A percentile compares a stretch with the other conserved stretches of the same genome.
These are phyloP conservation scores for Tricholoma sp. DNA, from an alignment of 768 basidiomycete species.

Conservation along the genomic window DNA sequence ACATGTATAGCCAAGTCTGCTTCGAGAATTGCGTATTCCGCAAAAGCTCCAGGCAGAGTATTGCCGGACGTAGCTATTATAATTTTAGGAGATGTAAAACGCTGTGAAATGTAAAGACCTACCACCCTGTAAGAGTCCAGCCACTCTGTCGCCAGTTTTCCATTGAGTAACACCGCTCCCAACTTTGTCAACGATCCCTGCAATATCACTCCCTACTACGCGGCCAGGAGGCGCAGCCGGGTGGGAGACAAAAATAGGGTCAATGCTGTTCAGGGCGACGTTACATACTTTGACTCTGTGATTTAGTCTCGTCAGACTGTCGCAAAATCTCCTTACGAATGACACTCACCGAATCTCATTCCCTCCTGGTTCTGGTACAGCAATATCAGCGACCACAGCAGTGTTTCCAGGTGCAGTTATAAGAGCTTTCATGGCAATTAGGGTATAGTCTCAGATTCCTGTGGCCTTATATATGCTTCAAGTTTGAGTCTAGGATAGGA, in stretches of 20 bases:
- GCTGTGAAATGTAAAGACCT: slow-evolving; percentile 8
- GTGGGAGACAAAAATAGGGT: slow-evolving; percentile 23
- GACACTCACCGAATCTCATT: slow-evolving; percentile 25
- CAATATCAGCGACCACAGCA: slow-evolving; percentile 20
- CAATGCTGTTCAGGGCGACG: slow-evolving; percentile 30
- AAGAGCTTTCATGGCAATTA: slow-evolving; percentile 22
- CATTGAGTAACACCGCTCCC: slow-evolving; percentile 21
- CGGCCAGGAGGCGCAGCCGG: slow-evolving; percentile 23
- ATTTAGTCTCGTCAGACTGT: background rate
- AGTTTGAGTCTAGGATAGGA: background rate
- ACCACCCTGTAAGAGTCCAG: background rate
- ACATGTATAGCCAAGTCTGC: too few species aligned
- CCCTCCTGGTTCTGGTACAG: slow-evolving; percentile 20
- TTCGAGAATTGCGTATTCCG: too few species aligned
- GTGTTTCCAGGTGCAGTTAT: slow-evolving; percentile 22
- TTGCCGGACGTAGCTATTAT: too few species aligned
- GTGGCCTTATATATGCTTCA: background rate
- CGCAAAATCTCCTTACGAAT: background rate
- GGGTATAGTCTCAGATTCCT: background rate
- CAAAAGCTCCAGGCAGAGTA: too few species aligned
- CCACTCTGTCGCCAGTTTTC: slow-evolving; percentile 23
- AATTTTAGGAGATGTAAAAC: background rate
- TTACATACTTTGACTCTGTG: slow-evolving; percentile 24
- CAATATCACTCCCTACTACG: slow-evolving; percentile 30
- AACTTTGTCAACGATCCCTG: slow-evolving; percentile 24